Conservation (phyloP, 2,329 filamentous ascomycete genomes). For the Sarocladiaceae sp. region DNA sequence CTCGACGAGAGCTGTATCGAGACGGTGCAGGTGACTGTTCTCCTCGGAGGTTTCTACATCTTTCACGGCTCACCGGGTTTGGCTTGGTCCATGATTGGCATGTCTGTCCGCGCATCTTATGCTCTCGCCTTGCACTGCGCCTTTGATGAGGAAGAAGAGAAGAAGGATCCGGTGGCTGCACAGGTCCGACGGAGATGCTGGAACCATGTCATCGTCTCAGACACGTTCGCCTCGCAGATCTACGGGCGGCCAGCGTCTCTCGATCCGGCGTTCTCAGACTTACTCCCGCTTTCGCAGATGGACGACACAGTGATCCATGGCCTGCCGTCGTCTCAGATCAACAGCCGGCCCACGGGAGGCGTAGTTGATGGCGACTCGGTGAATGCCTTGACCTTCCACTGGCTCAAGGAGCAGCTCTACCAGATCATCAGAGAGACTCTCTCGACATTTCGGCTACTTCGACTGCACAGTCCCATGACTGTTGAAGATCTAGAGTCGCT, state of each 20-base stretch:
- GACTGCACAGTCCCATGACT: constrained; percentile 15
- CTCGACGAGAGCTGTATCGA: constrained; percentile 13
- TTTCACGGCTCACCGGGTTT: constrained; percentile 14
- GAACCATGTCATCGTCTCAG: constrained; percentile 22
- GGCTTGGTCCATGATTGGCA: constrained; percentile 14
- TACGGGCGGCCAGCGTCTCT: constrained; percentile 22
- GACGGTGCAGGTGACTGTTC: constrained; percentile 12
- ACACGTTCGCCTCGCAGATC: constrained; percentile 23
- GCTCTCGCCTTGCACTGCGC: constrained; percentile 15
- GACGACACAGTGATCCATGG: constrained; percentile 17
- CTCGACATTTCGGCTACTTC: constrained; percentile 20
- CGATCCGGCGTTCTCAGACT: constrained; percentile 18
- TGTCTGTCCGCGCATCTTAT: constrained; percentile 15
- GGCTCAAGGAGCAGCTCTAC: constrained; percentile 21
- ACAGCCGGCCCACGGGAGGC: neutral
- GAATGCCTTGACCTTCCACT: constrained; percentile 19
- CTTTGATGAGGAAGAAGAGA: constrained; percentile 7
- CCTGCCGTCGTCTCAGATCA: neutral
- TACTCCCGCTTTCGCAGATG: constrained; percentile 18
- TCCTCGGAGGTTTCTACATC: constrained; percentile 13
- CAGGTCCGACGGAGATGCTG: constrained; percentile 23
- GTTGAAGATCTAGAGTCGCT: constrained; percentile 14
- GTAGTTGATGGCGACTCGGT: neutral
- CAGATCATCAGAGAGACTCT: constrained; percentile 20
- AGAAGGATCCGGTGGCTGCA: constrained; percentile 8